Evolutionary conservation across 148 eudicot species (phyloP), one percentile per base, ranked within the genome.

Genomic region (Fagopyrum homotropicum): DNA sequence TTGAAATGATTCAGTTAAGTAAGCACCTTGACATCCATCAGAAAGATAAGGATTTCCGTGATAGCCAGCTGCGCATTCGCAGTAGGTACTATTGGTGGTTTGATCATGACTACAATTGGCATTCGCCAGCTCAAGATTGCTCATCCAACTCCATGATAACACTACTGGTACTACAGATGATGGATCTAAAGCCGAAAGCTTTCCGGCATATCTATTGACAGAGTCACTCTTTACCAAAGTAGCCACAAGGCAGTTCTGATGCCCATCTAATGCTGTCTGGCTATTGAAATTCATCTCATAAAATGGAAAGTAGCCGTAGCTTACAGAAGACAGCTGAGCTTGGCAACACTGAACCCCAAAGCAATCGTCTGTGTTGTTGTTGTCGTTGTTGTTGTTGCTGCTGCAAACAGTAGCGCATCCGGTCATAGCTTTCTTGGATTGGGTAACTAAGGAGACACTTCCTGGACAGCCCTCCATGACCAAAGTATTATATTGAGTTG

Each of bases 271-370:
- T 0, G 29, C 66, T 9, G 26, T 22, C 26, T 60, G 66, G 40
- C 68, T 45, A 3, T 45, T 47, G 45, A 48, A 75, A 75, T 30
- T 56, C 3, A 75, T 49, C 17, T 64, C 45, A 46, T 46, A 64
- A 48, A 26, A 49, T 49, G 50, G 63, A 50, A 80, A 74, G 64
- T 51, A 15, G 45, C 43, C 45, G 74, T 14, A 7, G 63, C n/a
- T 11, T 1, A 0, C 15, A 8, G 43, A 61, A 29, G 15, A 26
- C 15, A 61, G 9, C 68, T 61, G 68, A 12, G 89, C 78, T 52
- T 74, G 79, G 78, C 89, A 86, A 48, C 89, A 86, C 59, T 79
- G 77, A 48, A 66, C 81, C 17, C 89, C 89, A 70, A 12, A 64
- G 73, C 86, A 83, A 11, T 61, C n/a, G 12, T 17, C 76, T 44